Conservation (phyloP, 2,329 filamentous ascomycete species). For the Chaetomium sp. region DNA sequence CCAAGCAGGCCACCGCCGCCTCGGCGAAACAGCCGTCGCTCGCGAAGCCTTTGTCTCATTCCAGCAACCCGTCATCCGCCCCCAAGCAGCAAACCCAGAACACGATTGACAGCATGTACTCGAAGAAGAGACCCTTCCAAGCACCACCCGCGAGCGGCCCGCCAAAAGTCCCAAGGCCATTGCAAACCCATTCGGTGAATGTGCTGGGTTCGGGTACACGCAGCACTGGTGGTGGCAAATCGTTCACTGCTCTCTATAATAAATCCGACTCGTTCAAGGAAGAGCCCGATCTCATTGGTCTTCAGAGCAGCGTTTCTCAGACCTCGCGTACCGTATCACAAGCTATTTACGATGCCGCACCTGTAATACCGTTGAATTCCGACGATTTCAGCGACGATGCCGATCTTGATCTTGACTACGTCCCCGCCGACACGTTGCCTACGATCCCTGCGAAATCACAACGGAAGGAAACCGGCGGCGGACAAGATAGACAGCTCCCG, state of each 20-base stretch:
- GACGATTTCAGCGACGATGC: slow-evolving; percentile 77
- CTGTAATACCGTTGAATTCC: slow-evolving; percentile 68
- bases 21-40: slow-evolving; percentile 31
- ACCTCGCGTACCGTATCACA: not conserved
- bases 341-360: slow-evolving; percentile 7
- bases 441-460: slow-evolving; percentile 12
- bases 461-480: not conserved
- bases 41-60: slow-evolving; percentile 50
- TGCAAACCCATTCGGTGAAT: slow-evolving; percentile 32
- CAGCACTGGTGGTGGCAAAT: slow-evolving; percentile 6
- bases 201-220: slow-evolving; percentile 20
- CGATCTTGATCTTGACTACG: slow-evolving; percentile 60
- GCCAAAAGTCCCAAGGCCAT: slow-evolving; percentile 19
- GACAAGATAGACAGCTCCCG: too few species aligned
- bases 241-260: slow-evolving; percentile 37
- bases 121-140: slow-evolving; percentile 33
- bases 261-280: slow-evolving; percentile 45
- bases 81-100: slow-evolving; percentile 29
- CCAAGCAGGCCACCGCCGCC: slow-evolving; percentile 29
- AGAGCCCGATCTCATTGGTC: slow-evolving; percentile 31
- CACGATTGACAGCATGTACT: slow-evolving; percentile 47
- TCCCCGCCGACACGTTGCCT: slow-evolving; percentile 35
- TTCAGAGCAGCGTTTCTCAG: slow-evolving; percentile 24
- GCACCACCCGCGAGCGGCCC: slow-evolving; percentile 29
- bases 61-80: slow-evolving; percentile 44